These are phyloP conservation scores for Fusarium sp. DNA, from an alignment of 2,329 filamentous ascomycete genomes.

Conservation along the genomic window DNA sequence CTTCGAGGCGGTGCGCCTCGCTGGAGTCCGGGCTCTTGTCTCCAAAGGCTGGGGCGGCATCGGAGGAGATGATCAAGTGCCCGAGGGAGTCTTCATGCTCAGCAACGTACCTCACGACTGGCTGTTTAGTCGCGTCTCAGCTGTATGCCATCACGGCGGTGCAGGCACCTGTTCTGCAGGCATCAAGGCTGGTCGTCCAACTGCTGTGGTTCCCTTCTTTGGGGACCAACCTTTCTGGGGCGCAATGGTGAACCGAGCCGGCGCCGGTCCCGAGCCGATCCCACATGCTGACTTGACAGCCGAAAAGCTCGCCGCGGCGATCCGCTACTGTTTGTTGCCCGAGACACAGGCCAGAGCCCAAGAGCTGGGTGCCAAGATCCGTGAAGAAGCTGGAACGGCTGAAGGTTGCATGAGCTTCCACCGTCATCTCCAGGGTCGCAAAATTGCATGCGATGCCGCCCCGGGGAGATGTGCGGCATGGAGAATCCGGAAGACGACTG, in stretches of 20 bases:
- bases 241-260: conserved; percentile 77
- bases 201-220: conserved; percentile 88
- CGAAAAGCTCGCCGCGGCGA: conserved; percentile 74
- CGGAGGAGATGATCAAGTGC: conserved; percentile 77
- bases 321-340: conserved; percentile 70
- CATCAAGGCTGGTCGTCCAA: conserved; percentile 83
- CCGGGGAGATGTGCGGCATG: conserved; percentile 79
- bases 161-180: conserved; percentile 92
- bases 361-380: conserved; percentile 73
- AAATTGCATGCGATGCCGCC: conserved; percentile 71
- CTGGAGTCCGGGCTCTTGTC: conserved; percentile 80
- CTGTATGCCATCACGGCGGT: conserved; percentile 88
- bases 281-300: conserved; percentile 76
- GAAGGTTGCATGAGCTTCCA: conserved; percentile 77
- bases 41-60: conserved; percentile 92
- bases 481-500: conserved; percentile 76
- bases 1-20: conserved; percentile 75
- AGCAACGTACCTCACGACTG: conserved; percentile 91
- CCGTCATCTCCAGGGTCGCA: conserved; percentile 73
- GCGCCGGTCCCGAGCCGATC: conserved; percentile 78
- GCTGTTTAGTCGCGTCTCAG: conserved; percentile 84
- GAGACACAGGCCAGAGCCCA: conserved; percentile 68
- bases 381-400: conserved; percentile 73
- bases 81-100: conserved; percentile 83
- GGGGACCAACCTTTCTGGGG: conserved; percentile 90